Evolutionary conservation across 2,329 filamentous ascomycete species (phyloP).

Genomic region (Fusarium sacchari): DNA sequence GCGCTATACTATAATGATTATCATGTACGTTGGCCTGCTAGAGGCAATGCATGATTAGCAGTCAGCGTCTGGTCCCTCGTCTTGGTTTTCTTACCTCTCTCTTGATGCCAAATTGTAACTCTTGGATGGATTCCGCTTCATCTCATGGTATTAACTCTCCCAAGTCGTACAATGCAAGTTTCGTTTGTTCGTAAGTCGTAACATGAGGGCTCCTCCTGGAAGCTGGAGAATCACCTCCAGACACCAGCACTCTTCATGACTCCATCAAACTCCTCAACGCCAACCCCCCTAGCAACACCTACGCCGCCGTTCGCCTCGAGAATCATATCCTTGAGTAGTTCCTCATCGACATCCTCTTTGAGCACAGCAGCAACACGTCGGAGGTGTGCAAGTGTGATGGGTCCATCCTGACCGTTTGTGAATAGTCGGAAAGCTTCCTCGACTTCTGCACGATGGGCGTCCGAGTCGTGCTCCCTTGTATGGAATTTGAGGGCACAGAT

Average conservation of each 20-base stretch:
- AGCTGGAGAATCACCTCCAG: slow-evolving; percentile 67
- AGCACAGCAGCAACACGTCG: slow-evolving; percentile 81
- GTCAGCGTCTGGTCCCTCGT: not conserved
- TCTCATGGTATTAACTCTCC: not conserved
- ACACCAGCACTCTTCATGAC: slow-evolving; percentile 88
- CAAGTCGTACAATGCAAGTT: slow-evolving; percentile 8
- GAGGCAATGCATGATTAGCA: slow-evolving; percentile 1
- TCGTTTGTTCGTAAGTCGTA: slow-evolving; percentile 35
- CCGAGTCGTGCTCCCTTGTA: slow-evolving; percentile 62
- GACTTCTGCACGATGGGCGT: slow-evolving; percentile 72
- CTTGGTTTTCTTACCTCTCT: slow-evolving; percentile 10
- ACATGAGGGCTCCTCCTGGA: not conserved
- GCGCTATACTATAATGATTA: not conserved
- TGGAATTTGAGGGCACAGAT: slow-evolving; percentile 89
- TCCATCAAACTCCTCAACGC: slow-evolving; percentile 81
- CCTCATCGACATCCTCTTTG: slow-evolving; percentile 85
- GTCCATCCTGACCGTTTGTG: slow-evolving; percentile 62
- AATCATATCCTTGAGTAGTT: slow-evolving; percentile 91
- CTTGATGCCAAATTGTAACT: not conserved
- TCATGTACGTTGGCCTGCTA: not conserved
- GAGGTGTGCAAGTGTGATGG: slow-evolving; percentile 85
- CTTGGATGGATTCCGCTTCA: not conserved
- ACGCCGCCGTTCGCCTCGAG: slow-evolving; percentile 88
- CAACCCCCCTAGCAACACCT: slow-evolving; percentile 76
- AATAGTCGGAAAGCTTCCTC: slow-evolving; percentile 87